A percentile compares a stretch with the other conserved stretches of the same genome.
These are phyloP conservation scores for Chiua virens DNA, from an alignment of 768 basidiomycete species.

Conservation along the genomic window DNA sequence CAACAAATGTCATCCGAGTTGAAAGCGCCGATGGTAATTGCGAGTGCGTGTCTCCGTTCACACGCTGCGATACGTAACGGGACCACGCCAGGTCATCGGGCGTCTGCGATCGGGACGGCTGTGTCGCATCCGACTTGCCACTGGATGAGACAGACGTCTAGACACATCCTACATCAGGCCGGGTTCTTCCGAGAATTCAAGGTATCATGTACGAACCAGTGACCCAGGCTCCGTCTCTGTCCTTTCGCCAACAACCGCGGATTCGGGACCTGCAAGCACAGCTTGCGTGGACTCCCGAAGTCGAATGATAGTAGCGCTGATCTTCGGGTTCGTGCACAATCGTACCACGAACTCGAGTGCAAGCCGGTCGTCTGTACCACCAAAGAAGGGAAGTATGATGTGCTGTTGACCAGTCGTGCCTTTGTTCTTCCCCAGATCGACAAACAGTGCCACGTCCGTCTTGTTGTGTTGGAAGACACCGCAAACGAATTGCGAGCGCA, in stretches of 20 bases:
- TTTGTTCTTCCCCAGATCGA: slow-evolving; percentile 58
- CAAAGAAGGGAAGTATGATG: slow-evolving; percentile 87
- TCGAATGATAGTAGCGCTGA: slow-evolving; percentile 74
- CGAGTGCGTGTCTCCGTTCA: slow-evolving; percentile 5
- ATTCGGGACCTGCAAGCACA: slow-evolving; percentile 51
- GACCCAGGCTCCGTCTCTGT: slow-evolving; percentile 32
- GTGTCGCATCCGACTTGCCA: slow-evolving; percentile 56
- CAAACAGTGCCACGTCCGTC: slow-evolving; percentile 80
- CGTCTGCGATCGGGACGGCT: slow-evolving; percentile 69
- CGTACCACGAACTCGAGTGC: slow-evolving; percentile 83
- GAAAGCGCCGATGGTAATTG: slow-evolving; percentile 41
- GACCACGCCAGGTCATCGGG: slow-evolving; percentile 82
- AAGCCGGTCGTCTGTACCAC: slow-evolving; percentile 90
- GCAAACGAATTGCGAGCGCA: slow-evolving; percentile 84
- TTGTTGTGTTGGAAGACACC: slow-evolving; percentile 71
- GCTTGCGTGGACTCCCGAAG: slow-evolving; percentile 44
- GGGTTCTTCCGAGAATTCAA: background rate
- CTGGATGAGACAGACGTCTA: slow-evolving; percentile 26
- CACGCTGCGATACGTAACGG: slow-evolving; percentile 44
- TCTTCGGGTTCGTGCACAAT: slow-evolving; percentile 57
- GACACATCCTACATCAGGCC: background rate
- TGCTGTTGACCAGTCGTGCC: slow-evolving; percentile 45
- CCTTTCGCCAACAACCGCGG: slow-evolving; percentile 60
- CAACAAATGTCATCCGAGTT: slow-evolving; percentile 64
- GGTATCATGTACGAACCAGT: background rate